A percentile compares a stretch with the other conserved stretches of the same genome.
Evolutionary conservation across 2,329 filamentous ascomycete species (phyloP).

Genomic region (Emericellopsis cladophorae): DNA sequence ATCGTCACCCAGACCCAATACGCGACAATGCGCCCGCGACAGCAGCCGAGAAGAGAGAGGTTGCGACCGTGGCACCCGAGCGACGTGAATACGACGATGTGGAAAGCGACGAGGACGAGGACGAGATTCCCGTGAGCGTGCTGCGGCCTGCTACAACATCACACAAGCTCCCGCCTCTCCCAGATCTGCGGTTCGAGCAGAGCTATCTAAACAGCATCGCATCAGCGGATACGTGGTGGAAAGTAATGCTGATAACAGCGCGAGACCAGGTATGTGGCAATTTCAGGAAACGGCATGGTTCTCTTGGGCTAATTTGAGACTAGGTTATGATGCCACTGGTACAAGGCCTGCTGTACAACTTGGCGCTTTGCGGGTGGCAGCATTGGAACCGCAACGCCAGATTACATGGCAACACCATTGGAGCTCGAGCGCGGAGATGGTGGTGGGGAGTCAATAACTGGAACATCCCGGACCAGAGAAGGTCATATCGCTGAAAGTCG

Average conservation of each 20-base stretch:
- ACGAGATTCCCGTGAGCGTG: conserved; percentile 57
- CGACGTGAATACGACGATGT: conserved; percentile 9
- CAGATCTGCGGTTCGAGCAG: conserved; percentile 93
- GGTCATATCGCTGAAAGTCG: not conserved
- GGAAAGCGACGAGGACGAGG: conserved; percentile 36
- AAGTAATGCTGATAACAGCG: conserved; percentile 71
- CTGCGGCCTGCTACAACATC: conserved; percentile 38
- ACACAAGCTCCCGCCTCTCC: conserved; percentile 49
- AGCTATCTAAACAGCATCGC: conserved; percentile 89
- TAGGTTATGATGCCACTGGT: conserved; percentile 75
- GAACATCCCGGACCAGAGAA: conserved; percentile 41
- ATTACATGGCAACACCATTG: conserved; percentile 63
- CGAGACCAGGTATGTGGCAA: conserved; percentile 62
- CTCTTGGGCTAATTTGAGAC: not conserved
- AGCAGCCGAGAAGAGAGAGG: conserved; percentile 45
- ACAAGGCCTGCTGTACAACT: conserved; percentile 82
- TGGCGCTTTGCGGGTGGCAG: conserved; percentile 77
- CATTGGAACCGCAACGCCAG: conserved; percentile 74
- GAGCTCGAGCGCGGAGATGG: conserved; percentile 73
- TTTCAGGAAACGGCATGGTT: not conserved
- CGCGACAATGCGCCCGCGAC: conserved; percentile 77
- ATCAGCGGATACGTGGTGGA: conserved; percentile 65
- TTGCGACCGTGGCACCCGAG: conserved; percentile 11
- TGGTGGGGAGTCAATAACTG: conserved; percentile 95
- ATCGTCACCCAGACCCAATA: conserved; percentile 52